Evolutionary conservation across 2,329 filamentous ascomycete species (phyloP).

Genomic region (Lecanicillium sp.): DNA sequence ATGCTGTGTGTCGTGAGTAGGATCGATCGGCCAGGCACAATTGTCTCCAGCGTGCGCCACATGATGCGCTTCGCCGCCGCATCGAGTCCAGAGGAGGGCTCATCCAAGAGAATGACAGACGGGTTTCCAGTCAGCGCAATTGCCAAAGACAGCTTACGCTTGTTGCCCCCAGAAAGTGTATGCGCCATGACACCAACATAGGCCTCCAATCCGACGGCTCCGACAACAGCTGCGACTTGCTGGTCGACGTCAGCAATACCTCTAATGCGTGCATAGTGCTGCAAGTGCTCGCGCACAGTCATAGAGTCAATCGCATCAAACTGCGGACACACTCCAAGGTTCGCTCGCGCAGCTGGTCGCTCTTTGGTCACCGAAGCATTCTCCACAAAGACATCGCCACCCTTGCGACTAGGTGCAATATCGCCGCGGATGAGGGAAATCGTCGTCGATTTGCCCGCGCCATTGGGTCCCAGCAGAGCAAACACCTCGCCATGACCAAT

Average conservation of each 20-base stretch:
- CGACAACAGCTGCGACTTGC: slow-evolving; percentile 60
- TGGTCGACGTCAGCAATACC: slow-evolving; percentile 50
- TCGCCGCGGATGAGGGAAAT: slow-evolving; percentile 71
- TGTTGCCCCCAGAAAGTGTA: slow-evolving; percentile 70
- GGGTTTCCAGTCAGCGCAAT: slow-evolving; percentile 74
- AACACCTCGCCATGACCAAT: slow-evolving; percentile 64
- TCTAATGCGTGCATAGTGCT: slow-evolving; percentile 66
- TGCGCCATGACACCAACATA: slow-evolving; percentile 59
- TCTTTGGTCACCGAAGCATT: slow-evolving; percentile 57
- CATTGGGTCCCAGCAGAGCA: slow-evolving; percentile 70
- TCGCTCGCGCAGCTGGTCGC: slow-evolving; percentile 55
- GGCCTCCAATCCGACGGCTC: slow-evolving; percentile 57
- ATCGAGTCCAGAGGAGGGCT: slow-evolving; percentile 68
- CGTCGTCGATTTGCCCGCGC: slow-evolving; percentile 68
- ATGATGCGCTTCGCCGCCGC: slow-evolving; percentile 68
- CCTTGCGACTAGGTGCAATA: slow-evolving; percentile 48
- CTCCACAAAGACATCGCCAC: slow-evolving; percentile 63
- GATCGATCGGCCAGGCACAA: slow-evolving; percentile 60
- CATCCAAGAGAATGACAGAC: slow-evolving; percentile 66
- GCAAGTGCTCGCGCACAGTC: slow-evolving; percentile 65
- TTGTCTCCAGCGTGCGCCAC: slow-evolving; percentile 63
- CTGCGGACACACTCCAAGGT: slow-evolving; percentile 68
- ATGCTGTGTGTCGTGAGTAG: slow-evolving; percentile 73
- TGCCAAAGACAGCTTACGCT: slow-evolving; percentile 65
- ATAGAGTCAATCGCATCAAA: slow-evolving; percentile 69